Evolutionary conservation across 495 filamentous ascomycete species (phyloP).

Genomic region (Hypoxylon subgilvum): DNA sequence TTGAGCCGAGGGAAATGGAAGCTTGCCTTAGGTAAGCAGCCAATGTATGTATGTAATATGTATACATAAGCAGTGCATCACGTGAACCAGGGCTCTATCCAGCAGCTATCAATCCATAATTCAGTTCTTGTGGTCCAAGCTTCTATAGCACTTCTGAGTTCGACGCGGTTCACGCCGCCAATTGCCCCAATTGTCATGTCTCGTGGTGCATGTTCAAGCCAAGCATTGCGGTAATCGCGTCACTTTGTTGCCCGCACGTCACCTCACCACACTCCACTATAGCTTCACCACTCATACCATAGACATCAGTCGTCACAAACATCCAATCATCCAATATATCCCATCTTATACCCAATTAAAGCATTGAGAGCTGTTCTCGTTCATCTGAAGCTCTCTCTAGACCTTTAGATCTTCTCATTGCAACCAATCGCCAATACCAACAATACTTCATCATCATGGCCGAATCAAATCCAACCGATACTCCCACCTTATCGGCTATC

Average conservation of each 20-base stretch:
- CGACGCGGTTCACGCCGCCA: constrained; percentile 27
- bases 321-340: not conserved
- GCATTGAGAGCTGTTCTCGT: no score
- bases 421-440: not conserved
- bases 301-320: not conserved
- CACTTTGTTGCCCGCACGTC: constrained; percentile 18
- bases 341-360: no score
- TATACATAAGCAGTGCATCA: not conserved
- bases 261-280: constrained; percentile 10
- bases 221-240: constrained; percentile 35
- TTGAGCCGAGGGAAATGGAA: no score
- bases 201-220: constrained; percentile 18
- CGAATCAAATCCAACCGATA: constrained; percentile 38
- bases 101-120: no score
- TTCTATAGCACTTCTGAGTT: constrained; percentile 5
- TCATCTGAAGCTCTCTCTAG: no score
- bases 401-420: no score
- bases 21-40: no score
- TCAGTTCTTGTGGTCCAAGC: constrained; percentile 18
- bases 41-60: no score
- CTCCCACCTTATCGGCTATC: constrained; percentile 31
- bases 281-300: not conserved
- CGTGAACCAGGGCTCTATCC: not conserved
- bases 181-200: constrained; percentile 7
- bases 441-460: constrained; percentile 30